These are phyloP conservation scores for Fusarium metavorans DNA, from an alignment of 2,329 filamentous ascomycete genomes.

Conservation along the genomic window DNA sequence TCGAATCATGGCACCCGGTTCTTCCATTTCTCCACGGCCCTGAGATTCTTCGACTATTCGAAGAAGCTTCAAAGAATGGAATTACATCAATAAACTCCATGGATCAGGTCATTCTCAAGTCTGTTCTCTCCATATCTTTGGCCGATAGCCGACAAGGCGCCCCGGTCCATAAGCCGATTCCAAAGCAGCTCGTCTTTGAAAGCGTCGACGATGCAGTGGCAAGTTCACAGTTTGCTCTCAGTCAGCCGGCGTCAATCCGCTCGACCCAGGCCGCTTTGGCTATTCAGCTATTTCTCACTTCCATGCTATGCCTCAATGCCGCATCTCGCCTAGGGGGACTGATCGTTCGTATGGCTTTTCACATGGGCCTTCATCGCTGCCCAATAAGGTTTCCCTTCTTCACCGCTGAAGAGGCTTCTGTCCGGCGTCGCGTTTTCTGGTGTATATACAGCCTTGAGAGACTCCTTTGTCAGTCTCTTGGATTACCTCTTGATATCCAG, in stretches of 20 bases:
- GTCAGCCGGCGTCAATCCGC: constrained; percentile 59
- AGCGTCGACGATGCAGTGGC: constrained; percentile 63
- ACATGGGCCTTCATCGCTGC: constrained; percentile 70
- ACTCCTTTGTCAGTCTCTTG: constrained; percentile 67
- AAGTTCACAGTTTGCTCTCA: constrained; percentile 60
- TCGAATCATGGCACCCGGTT: constrained; percentile 68
- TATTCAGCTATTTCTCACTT: constrained; percentile 66
- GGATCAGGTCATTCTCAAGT: constrained; percentile 59
- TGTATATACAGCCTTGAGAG: constrained; percentile 67
- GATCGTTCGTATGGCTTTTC: constrained; percentile 66
- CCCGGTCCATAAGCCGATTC: constrained; percentile 48
- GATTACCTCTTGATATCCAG: constrained; percentile 65
- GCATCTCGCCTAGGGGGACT: constrained; percentile 68
- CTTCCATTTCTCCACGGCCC: constrained; percentile 69
- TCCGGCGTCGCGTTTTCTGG: constrained; percentile 68
- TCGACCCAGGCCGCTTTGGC: constrained; percentile 64
- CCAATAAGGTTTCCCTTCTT: constrained; percentile 65
- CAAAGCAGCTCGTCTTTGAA: constrained; percentile 58
- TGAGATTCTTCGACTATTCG: constrained; percentile 60
- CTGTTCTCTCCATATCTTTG: constrained; percentile 65
- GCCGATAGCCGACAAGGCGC: constrained; percentile 62
- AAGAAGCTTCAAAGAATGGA: constrained; percentile 53
- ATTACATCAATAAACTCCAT: constrained; percentile 46
- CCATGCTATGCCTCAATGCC: constrained; percentile 67
- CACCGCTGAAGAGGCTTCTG: constrained; percentile 56